These are phyloP conservation scores for Knoxdaviesia proteae DNA, from an alignment of 2,329 filamentous ascomycete species.

Conservation along the genomic window DNA sequence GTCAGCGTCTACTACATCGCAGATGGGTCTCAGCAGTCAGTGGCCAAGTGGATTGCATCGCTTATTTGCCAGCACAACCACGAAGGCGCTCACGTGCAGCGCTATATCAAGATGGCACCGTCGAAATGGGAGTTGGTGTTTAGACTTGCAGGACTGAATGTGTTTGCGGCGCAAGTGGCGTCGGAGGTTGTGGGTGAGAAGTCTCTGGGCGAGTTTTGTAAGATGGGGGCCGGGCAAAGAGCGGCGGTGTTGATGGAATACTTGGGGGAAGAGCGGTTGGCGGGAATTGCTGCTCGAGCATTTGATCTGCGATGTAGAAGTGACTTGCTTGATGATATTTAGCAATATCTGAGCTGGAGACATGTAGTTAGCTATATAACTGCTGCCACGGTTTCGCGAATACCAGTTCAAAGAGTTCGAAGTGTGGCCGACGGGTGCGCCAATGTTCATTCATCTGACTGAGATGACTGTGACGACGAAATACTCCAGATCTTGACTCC, in stretches of 20 bases:
- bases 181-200: slow-evolving; percentile 9
- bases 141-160: slow-evolving; percentile 15
- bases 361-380: no score
- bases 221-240: slow-evolving; percentile 10
- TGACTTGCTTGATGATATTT: no score
- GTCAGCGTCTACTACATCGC: slow-evolving; percentile 24
- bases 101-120: slow-evolving; percentile 17
- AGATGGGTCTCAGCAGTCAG: slow-evolving; percentile 22
- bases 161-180: slow-evolving; percentile 15
- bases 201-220: slow-evolving; percentile 13
- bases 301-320: no score
- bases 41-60: slow-evolving; percentile 33
- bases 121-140: slow-evolving; percentile 19
- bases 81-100: slow-evolving; percentile 10
- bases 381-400: no score
- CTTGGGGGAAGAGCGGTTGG: slow-evolving; percentile 6
- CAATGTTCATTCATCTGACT: neutral
- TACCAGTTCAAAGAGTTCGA: neutral
- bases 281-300: no score
- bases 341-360: no score
- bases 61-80: slow-evolving; percentile 24
- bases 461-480: neutral
- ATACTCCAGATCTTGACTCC: slow-evolving; percentile 4
- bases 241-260: slow-evolving; percentile 8
- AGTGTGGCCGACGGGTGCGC: neutral